These are phyloP conservation scores for Dioscorea dumetorum DNA, from an alignment of 106 monocot genomes.

Conservation along the genomic window DNA sequence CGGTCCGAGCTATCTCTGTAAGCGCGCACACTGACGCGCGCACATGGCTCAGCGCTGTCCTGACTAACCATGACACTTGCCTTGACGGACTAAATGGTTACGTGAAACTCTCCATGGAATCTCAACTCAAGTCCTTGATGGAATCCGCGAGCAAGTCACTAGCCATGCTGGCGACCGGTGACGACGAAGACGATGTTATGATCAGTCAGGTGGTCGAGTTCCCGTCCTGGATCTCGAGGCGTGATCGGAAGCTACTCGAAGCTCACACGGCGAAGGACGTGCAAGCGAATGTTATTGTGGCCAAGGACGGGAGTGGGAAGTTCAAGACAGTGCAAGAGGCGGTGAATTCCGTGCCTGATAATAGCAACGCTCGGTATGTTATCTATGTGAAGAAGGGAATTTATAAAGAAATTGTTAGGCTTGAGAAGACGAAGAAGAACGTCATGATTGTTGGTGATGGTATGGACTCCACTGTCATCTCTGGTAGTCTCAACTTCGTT, in stretches of 20 bases:
- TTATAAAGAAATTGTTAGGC: conserved; percentile 24
- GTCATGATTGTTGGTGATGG: conserved; percentile 35
- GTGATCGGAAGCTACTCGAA: conserved; percentile 18
- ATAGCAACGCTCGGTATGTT: conserved; percentile 1
- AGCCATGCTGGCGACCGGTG: conserved; percentile 16
- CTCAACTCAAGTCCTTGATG: conserved; percentile 9
- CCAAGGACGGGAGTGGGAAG: conserved; percentile 22
- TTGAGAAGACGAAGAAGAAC: conserved; percentile 29
- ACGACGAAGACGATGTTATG: background rate
- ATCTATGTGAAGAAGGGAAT: conserved; percentile 31
- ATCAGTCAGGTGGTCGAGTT: background rate
- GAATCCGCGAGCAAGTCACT: conserved; percentile 24
- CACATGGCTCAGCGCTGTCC: conserved; percentile 42
- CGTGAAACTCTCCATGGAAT: background rate
- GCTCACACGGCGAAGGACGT: background rate
- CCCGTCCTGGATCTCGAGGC: conserved; percentile 17
- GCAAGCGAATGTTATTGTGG: conserved; percentile 17
- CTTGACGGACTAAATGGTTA: conserved; percentile 22
- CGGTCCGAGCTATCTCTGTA: conserved; percentile 1
- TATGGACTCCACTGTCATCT: conserved; percentile 17
- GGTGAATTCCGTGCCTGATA: conserved; percentile 11
- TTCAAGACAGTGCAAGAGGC: conserved; percentile 27
- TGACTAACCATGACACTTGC: conserved; percentile 41
- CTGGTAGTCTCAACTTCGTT: conserved; percentile 26
- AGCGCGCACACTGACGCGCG: conserved; percentile 12